phyloP scores from a whole-genome alignment of 2,329 filamentous ascomycete species.

The Fusarium humuli region DNA sequence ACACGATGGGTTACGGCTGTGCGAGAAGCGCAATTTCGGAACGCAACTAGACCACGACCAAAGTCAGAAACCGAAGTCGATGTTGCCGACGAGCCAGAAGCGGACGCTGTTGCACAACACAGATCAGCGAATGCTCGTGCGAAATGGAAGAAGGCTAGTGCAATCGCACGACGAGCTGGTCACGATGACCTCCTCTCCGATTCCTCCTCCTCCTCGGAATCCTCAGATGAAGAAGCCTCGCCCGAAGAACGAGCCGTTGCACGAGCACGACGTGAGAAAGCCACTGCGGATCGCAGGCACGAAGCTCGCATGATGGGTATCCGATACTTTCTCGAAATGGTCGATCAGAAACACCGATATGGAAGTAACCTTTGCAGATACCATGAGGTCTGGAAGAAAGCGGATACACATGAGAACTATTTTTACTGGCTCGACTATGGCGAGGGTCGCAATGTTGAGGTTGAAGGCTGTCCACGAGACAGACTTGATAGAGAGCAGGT shows the following conservation, averaged over 20 bases:
- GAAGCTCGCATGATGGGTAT: constrained; percentile 84
- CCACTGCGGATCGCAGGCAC: constrained; percentile 69
- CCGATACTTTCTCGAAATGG: constrained; percentile 88
- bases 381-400: constrained; percentile 84
- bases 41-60: constrained; percentile 59
- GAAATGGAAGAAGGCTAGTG: constrained; percentile 81
- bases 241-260: constrained; percentile 54
- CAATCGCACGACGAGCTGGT: constrained; percentile 78
- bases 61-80: constrained; percentile 40
- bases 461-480: constrained; percentile 78
- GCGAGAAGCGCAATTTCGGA: constrained; percentile 66
- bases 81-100: constrained; percentile 10
- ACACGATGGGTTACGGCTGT: constrained; percentile 78
- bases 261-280: constrained; percentile 58
- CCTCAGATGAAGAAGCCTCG: constrained; percentile 48
- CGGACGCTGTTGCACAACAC: constrained; percentile 20
- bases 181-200: constrained; percentile 70
- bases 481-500: constrained; percentile 82
- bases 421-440: constrained; percentile 94
- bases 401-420: constrained; percentile 85
- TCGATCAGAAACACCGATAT: constrained; percentile 87
- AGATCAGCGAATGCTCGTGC: constrained; percentile 62
- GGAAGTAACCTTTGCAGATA: constrained; percentile 85
- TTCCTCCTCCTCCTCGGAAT: constrained; percentile 49
- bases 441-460: constrained; percentile 75